Percentiles rank a stretch among this genome's conserved stretches.
Conservation (phyloP, 1,284 basidiomycete species). For the Ustilago sp. region DNA sequence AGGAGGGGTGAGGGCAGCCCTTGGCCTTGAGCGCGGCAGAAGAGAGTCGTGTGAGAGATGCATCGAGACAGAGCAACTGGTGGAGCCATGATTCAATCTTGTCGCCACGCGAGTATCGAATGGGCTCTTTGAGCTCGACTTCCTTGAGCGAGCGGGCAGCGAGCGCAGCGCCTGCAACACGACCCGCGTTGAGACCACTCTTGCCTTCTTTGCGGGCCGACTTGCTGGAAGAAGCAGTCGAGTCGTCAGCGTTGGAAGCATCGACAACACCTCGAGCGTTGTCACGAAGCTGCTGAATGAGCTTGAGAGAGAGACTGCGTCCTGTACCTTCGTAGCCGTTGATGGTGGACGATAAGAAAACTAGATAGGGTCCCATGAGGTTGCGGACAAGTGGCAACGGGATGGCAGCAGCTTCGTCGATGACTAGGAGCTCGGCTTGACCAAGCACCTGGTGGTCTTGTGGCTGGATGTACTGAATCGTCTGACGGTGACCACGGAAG, state of each 20-base stretch:
- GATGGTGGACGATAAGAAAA: conserved; percentile 98
- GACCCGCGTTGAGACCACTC: conserved; percentile 47
- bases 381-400: conserved; percentile 94
- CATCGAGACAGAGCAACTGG: conserved; percentile 89
- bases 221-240: conserved; percentile 72
- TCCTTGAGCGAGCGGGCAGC: conserved; percentile 84
- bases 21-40: conserved; percentile 49
- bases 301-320: conserved; percentile 94
- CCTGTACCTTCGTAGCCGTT: conserved; percentile 99
- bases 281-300: conserved; percentile 94
- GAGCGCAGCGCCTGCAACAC: conserved; percentile 67
- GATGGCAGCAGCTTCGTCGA: conserved; percentile 98
- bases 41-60: conserved; percentile 78
- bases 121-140: conserved; percentile 93
- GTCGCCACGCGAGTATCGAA: conserved; percentile 90
- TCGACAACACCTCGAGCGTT: conserved; percentile 72
- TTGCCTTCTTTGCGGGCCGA: conserved; percentile 71
- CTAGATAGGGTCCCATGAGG: conserved; percentile 95
- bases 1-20: conserved; percentile 82
- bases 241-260: conserved; percentile 66
- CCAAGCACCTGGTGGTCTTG: conserved; percentile 96
- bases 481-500: conserved; percentile 74
- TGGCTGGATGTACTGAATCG: conserved; percentile 85
- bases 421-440: conserved; percentile 96
- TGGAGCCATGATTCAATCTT: conserved; percentile 96